Conservation (phyloP, 75 land plant species). For the Azolla pinnata region DNA sequence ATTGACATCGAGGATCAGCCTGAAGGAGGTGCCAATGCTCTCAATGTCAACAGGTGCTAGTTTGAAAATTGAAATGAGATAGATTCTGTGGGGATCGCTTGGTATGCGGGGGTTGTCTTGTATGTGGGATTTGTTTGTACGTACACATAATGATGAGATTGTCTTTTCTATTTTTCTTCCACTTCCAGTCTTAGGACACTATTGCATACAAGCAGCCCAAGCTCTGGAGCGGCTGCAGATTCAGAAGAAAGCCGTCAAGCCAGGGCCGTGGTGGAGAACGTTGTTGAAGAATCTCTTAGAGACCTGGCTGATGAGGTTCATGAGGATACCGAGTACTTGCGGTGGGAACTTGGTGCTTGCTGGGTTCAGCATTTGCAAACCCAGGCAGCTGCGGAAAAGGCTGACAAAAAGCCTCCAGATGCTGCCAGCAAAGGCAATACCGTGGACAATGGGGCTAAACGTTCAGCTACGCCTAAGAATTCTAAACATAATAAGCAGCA, state of each 20-base stretch:
- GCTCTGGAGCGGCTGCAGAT: slow-evolving; percentile 21
- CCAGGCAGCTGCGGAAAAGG: slow-evolving; percentile 44
- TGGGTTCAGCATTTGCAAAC: slow-evolving; percentile 97
- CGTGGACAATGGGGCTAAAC: slow-evolving; percentile 52
- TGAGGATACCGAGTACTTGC: slow-evolving; percentile 26
- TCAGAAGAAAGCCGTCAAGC: slow-evolving; percentile 33
- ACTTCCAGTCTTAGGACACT: slow-evolving; percentile 71
- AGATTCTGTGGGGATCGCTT: too few species aligned
- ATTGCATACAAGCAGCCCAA: slow-evolving; percentile 35
- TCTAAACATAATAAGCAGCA: background rate
- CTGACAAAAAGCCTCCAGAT: slow-evolving; percentile 47
- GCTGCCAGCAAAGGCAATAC: slow-evolving; percentile 43
- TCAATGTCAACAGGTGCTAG: slow-evolving; percentile 81
- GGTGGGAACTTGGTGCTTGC: slow-evolving; percentile 99
- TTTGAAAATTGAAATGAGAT: too few species aligned
- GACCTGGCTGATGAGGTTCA: slow-evolving; percentile 38
- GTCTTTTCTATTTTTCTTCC: background rate
- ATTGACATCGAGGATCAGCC: slow-evolving; percentile 84
- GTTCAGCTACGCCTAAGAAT: background rate
- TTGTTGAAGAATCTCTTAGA: slow-evolving; percentile 54
- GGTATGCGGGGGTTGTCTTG: too few species aligned
- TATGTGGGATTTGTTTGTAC: too few species aligned
- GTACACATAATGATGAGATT: too few species aligned
- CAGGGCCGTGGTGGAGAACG: slow-evolving; percentile 36
- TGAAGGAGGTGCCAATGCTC: slow-evolving; percentile 93